phyloP scores from a whole-genome alignment of 371 early-diverging fungal species.

The Lichtheimia ornata region DNA sequence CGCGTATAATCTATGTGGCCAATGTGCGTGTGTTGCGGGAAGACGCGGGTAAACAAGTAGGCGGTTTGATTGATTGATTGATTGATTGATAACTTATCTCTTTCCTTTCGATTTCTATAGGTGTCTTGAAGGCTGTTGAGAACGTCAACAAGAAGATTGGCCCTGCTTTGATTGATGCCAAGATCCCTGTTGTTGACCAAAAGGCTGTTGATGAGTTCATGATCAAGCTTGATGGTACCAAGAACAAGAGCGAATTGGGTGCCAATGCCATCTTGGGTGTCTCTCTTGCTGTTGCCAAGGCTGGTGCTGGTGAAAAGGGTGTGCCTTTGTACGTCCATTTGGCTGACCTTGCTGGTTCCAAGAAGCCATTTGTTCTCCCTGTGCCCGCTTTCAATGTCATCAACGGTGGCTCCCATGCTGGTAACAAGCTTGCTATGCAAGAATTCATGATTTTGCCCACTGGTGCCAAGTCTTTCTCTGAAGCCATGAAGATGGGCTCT shows the following conservation, averaged over 20 bases:
- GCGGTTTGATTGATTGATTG: neutral
- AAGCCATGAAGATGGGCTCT: constrained; percentile 97
- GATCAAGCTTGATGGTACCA: constrained; percentile 90
- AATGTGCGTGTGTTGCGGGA: constrained; percentile 5
- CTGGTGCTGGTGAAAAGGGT: constrained; percentile 91
- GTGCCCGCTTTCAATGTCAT: constrained; percentile 99
- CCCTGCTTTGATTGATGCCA: constrained; percentile 74
- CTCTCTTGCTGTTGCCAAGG: constrained; percentile 94
- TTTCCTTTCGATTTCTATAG: constrained; percentile 29
- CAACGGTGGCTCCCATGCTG: constrained; percentile 99
- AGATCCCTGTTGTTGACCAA: constrained; percentile 84
- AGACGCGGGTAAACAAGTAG: constrained; percentile 4
- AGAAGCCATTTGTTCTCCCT: constrained; percentile 89
- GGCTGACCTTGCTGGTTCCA: constrained; percentile 80
- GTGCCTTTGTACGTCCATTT: constrained; percentile 93
- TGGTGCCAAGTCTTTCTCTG: constrained; percentile 89
- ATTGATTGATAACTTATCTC: neutral
- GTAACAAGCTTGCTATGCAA: constrained; percentile 99
- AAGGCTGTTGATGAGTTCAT: constrained; percentile 90
- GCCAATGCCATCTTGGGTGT: constrained; percentile 99
- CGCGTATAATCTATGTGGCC: too few species aligned
- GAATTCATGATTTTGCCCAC: constrained; percentile 99
- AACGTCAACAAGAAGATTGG: constrained; percentile 91
- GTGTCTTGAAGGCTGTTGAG: constrained; percentile 90
- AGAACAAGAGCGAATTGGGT: constrained; percentile 94